These are phyloP conservation scores for Colletotrichum truncatum DNA, from an alignment of 2,329 filamentous ascomycete species.

Conservation along the genomic window DNA sequence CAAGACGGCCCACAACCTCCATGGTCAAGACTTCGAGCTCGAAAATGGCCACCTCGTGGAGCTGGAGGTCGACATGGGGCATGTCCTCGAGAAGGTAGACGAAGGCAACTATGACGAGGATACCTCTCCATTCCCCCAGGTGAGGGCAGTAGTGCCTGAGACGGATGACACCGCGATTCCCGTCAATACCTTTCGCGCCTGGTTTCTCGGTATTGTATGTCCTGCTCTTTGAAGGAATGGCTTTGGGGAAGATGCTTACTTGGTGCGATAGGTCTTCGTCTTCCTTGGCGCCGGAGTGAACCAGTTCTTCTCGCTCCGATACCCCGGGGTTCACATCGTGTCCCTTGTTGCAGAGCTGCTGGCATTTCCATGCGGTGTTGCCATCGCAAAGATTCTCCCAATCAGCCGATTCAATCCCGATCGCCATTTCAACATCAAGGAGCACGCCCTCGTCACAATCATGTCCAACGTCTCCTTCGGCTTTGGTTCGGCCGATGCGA, in stretches of 20 bases:
- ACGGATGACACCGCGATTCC: constrained; percentile 43
- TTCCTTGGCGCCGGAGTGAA: constrained; percentile 41
- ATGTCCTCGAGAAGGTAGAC: constrained; percentile 4
- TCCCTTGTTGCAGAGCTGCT: constrained; percentile 48
- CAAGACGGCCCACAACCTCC: constrained; percentile 20
- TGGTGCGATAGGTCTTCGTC: constrained; percentile 31
- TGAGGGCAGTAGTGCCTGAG: constrained; percentile 50
- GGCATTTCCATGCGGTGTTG: constrained; percentile 48
- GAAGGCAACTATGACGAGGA: constrained; percentile 26
- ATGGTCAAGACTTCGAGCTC: constrained; percentile 14
- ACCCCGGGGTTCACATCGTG: constrained; percentile 47
- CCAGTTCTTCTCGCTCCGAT: constrained; percentile 50
- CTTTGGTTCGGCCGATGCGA: constrained; percentile 40
- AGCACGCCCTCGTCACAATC: constrained; percentile 58
- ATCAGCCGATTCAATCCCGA: constrained; percentile 51
- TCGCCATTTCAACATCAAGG: constrained; percentile 54
- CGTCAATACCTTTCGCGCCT: constrained; percentile 50
- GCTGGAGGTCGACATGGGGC: constrained; percentile 21
- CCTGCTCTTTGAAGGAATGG: too few relatives aligned
- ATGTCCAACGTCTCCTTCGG: constrained; percentile 59
- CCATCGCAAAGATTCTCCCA: constrained; percentile 50
- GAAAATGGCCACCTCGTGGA: constrained; percentile 26
- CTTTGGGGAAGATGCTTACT: background rate
- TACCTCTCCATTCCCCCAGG: constrained; percentile 44
- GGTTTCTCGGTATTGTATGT: constrained; percentile 53